A percentile compares a stretch with the other conserved stretches of the same genome.
These are phyloP conservation scores for Cyclotella kingstonii DNA, from an alignment of 108 stramenopile species.

Conservation along the genomic window DNA sequence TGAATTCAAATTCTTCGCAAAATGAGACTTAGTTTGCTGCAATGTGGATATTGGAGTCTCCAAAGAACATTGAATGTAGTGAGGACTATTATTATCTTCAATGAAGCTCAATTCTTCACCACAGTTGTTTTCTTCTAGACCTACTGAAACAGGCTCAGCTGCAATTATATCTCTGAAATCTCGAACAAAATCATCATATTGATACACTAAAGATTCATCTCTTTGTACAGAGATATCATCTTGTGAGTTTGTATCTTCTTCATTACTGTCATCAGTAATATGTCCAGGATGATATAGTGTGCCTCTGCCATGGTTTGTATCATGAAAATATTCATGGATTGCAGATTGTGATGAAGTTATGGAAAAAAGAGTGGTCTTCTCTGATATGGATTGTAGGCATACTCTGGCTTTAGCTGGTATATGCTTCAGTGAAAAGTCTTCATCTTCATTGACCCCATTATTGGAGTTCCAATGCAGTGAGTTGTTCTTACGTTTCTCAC, in stretches of 20 bases:
- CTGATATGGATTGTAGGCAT: background rate
- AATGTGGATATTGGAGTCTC: too few species aligned
- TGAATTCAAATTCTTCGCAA: background rate
- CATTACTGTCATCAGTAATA: constrained; percentile 9
- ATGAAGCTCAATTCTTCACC: background rate
- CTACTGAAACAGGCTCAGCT: background rate
- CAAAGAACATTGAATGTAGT: background rate
- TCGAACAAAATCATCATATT: constrained; percentile 7
- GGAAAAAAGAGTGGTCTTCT: constrained; percentile 2
- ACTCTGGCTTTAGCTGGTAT: constrained; percentile 1
- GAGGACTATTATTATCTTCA: background rate
- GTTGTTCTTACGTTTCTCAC: constrained; percentile 4
- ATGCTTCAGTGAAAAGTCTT: constrained; percentile 4
- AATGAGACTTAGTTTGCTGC: background rate
- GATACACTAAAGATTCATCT: constrained; percentile 5
- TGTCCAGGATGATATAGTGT: constrained; percentile 1
- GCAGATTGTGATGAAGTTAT: constrained; percentile 3
- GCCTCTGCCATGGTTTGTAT: background rate
- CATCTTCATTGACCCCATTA: constrained; percentile 22
- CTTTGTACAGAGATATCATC: constrained; percentile 36
- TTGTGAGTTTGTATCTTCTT: background rate
- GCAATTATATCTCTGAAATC: constrained; percentile 12
- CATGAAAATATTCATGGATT: constrained; percentile 11
- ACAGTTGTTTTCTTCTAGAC: background rate
- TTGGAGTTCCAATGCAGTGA: constrained; percentile 16